A percentile compares a stretch with the other conserved stretches of the same genome.
phyloP scores from a whole-genome alignment of 2,329 filamentous ascomycete species.

The Trichophyton simii region DNA sequence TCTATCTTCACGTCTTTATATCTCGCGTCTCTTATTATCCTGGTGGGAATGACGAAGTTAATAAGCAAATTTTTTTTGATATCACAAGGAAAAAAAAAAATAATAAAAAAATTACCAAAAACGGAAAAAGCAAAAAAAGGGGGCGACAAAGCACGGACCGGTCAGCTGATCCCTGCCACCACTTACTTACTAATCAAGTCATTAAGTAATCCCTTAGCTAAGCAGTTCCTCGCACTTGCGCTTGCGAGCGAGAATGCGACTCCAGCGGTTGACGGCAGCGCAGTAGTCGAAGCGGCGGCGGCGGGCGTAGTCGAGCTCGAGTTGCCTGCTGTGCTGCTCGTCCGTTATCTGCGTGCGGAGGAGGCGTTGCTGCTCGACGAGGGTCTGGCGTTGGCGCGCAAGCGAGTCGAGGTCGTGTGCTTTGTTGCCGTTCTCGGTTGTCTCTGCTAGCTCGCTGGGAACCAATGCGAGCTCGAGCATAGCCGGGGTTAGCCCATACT shows the following conservation, averaged over 20 bases:
- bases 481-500: constrained; percentile 21
- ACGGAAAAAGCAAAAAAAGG: background rate
- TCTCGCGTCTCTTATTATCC: background rate
- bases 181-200: background rate
- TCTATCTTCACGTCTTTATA: background rate
- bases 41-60: background rate
- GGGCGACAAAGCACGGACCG: background rate
- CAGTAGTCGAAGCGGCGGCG: constrained; percentile 50
- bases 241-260: constrained; percentile 56
- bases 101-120: background rate
- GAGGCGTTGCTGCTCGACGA: constrained; percentile 22
- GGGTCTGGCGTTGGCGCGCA: constrained; percentile 17
- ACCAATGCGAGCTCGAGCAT: constrained; percentile 24
- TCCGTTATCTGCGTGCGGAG: constrained; percentile 28
- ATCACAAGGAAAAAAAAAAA: background rate
- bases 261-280: constrained; percentile 55
- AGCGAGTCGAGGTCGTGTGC: constrained; percentile 21
- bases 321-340: constrained; percentile 26
- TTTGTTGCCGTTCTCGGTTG: constrained; percentile 16
- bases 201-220: background rate
- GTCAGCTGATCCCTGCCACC: background rate
- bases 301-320: constrained; percentile 31
- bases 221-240: constrained; percentile 39
- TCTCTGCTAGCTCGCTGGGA: constrained; percentile 13
- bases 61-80: background rate